Conservation (phyloP, 768 basidiomycete species). For the Pleurotus tuoliensis region DNA sequence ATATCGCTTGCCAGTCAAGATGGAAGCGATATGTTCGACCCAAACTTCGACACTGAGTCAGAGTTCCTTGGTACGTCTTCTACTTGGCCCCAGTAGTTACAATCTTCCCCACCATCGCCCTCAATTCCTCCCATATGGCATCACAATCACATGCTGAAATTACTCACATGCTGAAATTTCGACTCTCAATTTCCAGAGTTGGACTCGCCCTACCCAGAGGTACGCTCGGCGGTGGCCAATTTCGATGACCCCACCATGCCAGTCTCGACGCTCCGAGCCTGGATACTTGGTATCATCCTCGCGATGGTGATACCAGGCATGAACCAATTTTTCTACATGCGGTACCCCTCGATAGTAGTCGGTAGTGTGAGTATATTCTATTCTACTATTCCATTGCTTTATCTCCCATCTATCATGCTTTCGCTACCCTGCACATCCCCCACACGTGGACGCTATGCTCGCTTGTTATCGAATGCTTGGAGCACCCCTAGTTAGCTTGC, state of each 20-base stretch:
- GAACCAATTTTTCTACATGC: slow-evolving; percentile 77
- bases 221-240: slow-evolving; percentile 65
- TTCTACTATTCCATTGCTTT: not conserved
- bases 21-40: slow-evolving; percentile 6
- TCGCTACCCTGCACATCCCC: not conserved
- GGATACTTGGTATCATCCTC: slow-evolving; percentile 55
- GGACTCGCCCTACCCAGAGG: slow-evolving; percentile 79
- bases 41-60: slow-evolving; percentile 2
- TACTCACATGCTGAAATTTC: slow-evolving; percentile 3
- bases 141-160: slow-evolving; percentile 1
- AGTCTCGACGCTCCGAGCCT: slow-evolving; percentile 49
- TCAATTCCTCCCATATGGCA: not conserved
- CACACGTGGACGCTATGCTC: not conserved
- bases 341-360: slow-evolving; percentile 63
- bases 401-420: not conserved
- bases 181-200: slow-evolving; percentile 31
- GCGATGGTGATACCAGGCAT: slow-evolving; percentile 63
- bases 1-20: slow-evolving; percentile 5
- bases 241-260: slow-evolving; percentile 46
- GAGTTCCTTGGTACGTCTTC: not conserved
- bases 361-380: slow-evolving; percentile 34
- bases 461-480: not conserved
- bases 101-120: not conserved
- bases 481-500: not conserved
- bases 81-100: not conserved